Base-by-base conservation (phyloP, 345 rosid species). In the Brassica carinata region DNA sequence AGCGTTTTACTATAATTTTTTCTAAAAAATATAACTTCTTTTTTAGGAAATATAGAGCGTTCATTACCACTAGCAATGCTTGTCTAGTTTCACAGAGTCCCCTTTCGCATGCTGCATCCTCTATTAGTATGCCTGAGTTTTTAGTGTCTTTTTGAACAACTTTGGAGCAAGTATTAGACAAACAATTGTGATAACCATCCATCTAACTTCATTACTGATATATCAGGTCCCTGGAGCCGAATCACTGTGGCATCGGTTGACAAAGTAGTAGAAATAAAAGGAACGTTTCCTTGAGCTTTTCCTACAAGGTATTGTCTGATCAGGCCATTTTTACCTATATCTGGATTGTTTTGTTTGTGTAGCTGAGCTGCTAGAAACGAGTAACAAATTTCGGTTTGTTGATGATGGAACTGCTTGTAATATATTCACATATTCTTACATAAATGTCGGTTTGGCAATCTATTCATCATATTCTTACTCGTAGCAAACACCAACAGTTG, bases 231-330 rank as follows among this genome's bases (percentile, higher is more conserved):
- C 89, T 77, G 97, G 97, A 76, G 98, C 97, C 23, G 97, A 94
- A 82, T 78, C 98, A 65, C 95, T 81, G 98, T 94, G 85, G 91
- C 98, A 73, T 92, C 97, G 1, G 97, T 91, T 80, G 97, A 92
- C 87, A 94, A 91, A 81, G 91, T 91, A 86, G 73, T 92, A 83
- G 92, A 91, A 85, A 97, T 94, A 40, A 79, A 94, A 91, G 83
- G 91, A 79, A 59, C 85, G 90, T 68, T 92, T 94, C 82, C 91
- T 89, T 71, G 95, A 94, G 84, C 86, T 92, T 75, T 94, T 94
- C 83, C 92, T 40, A 40, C 48, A 40, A 40, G 48, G 13, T 40
- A 40, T 40, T 40, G n/a, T 2, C 26, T 18, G 43, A 71, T 18
- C 26, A 78, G 76, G 71, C 72, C 33, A 40, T 38, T 4, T 34